Conservation (phyloP, 2,329 filamentous ascomycete genomes). For the Aphanocladium album region DNA sequence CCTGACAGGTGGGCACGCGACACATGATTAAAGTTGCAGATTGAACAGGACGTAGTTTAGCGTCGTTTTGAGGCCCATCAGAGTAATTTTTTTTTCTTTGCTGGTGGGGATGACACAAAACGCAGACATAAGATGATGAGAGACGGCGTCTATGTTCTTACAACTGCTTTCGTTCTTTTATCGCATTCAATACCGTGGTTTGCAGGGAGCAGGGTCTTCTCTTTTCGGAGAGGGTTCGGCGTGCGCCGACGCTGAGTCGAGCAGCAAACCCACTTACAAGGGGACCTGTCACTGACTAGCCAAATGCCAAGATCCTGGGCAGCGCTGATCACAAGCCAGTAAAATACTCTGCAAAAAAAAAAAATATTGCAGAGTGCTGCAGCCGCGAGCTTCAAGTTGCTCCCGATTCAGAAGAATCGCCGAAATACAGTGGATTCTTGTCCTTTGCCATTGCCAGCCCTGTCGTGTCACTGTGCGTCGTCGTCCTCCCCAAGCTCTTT, state of each 20-base stretch:
- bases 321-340: neutral
- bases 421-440: neutral
- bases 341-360: neutral
- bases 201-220: too few relatives aligned
- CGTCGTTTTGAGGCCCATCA: neutral
- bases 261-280: neutral
- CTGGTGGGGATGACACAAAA: neutral
- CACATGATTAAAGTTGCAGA: constrained; percentile 3
- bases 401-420: neutral
- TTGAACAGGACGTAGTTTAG: neutral
- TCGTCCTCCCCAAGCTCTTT: neutral
- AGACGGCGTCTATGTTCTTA: neutral
- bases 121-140: neutral
- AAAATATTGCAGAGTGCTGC: neutral
- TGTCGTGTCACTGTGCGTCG: neutral
- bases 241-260: neutral
- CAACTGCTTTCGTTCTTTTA: too few relatives aligned
- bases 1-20: neutral
- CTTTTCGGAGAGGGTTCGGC: neutral
- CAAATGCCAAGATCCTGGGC: neutral
- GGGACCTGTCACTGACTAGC: neutral
- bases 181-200: neutral
- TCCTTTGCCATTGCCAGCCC: neutral
- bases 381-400: neutral
- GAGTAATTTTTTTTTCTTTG: neutral